These are phyloP conservation scores for Chaetomiaceae sp. DNA, from an alignment of 2,329 filamentous ascomycete species.

Conservation along the genomic window DNA sequence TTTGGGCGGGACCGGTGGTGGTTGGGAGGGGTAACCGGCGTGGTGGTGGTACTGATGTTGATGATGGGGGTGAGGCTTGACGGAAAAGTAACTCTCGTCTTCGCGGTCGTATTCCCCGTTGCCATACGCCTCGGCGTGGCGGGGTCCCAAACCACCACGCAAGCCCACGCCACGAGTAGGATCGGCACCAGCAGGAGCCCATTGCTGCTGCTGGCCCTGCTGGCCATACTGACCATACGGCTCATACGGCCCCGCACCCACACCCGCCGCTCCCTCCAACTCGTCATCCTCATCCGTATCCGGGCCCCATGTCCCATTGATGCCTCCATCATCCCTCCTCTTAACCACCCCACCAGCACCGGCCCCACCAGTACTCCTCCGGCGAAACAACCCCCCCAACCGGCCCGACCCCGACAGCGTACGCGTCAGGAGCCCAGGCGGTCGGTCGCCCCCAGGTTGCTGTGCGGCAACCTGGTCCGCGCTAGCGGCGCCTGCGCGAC, in stretches of 20 bases:
- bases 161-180: constrained; percentile 27
- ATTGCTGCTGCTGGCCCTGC: not conserved
- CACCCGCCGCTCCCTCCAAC: too few species aligned
- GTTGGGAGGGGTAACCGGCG: too few species aligned
- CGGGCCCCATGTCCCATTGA: constrained; percentile 50
- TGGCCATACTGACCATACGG: not conserved
- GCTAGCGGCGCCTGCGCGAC: constrained; percentile 21
- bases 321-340: constrained; percentile 46
- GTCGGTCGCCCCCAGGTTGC: constrained; percentile 5
- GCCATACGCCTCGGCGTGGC: not conserved
- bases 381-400: constrained; percentile 35
- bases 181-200: constrained; percentile 10
- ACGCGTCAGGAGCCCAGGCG: constrained; percentile 20
- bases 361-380: constrained; percentile 39
- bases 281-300: constrained; percentile 37
- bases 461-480: constrained; percentile 20
- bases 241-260: too few species aligned
- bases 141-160: constrained; percentile 36
- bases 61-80: constrained; percentile 27
- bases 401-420: constrained; percentile 30
- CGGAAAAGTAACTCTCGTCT: constrained; percentile 55
- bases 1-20: constrained; percentile 2
- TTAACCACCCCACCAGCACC: too few species aligned
- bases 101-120: constrained; percentile 47
- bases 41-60: too few species aligned